These are phyloP conservation scores for Mycena polygramma DNA, from an alignment of 768 basidiomycete genomes.

Conservation along the genomic window DNA sequence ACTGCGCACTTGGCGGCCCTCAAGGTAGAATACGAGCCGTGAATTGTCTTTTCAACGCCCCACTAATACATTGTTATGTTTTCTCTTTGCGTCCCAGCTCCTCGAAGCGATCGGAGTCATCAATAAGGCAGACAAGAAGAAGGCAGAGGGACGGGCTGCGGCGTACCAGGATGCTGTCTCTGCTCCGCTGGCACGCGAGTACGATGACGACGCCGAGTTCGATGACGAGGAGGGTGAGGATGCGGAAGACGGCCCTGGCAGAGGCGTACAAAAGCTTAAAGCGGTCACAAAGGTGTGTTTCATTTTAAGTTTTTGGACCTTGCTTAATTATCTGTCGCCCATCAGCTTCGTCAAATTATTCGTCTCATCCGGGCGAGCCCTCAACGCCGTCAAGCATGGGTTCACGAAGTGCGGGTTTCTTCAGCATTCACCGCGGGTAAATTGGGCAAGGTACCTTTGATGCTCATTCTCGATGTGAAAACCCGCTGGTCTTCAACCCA, in stretches of 20 bases:
- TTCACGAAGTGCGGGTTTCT: constrained; percentile 15
- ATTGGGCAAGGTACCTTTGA: constrained; percentile 24
- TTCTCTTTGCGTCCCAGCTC: constrained; percentile 36
- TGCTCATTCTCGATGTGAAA: constrained; percentile 47
- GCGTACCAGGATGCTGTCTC: constrained; percentile 33
- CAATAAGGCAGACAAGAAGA: constrained; percentile 19
- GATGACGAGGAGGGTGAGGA: constrained; percentile 36
- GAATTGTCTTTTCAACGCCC: too few relatives aligned
- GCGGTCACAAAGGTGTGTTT: constrained; percentile 11
- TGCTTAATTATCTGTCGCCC: neutral
- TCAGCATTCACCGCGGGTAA: neutral
- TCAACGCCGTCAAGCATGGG: constrained; percentile 33
- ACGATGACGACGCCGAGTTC: constrained; percentile 7
- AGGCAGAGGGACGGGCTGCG: constrained; percentile 17
- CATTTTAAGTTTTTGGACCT: neutral
- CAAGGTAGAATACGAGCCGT: too few relatives aligned
- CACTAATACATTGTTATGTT: too few relatives aligned
- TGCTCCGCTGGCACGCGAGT: constrained; percentile 2
- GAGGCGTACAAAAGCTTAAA: constrained; percentile 3
- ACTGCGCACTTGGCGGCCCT: too few relatives aligned
- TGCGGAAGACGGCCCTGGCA: constrained; percentile 19
- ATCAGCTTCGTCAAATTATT: constrained; percentile 41
- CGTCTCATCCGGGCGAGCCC: constrained; percentile 32
- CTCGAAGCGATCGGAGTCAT: constrained; percentile 44
- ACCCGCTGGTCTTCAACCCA: constrained; percentile 49